These are phyloP conservation scores for Pythium rishiriense DNA, from an alignment of 352 stramenopile genomes.

Conservation along the genomic window DNA sequence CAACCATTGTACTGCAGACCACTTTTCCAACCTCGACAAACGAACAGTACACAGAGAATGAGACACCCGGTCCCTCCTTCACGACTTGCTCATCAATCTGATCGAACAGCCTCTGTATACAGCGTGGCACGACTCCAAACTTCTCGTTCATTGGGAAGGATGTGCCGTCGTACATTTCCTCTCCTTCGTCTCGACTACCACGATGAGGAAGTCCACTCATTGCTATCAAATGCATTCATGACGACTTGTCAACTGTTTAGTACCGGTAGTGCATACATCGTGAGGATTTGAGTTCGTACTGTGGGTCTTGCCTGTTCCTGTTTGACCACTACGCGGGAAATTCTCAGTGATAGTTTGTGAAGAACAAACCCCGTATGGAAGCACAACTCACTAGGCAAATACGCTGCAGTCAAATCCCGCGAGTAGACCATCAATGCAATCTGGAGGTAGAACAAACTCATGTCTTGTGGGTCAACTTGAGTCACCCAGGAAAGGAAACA, in stretches of 20 bases:
- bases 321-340: conserved; percentile 46
- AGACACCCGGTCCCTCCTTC: conserved; percentile 17
- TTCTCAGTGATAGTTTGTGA: neutral
- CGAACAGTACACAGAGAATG: conserved; percentile 61
- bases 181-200: neutral
- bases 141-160: conserved; percentile 28
- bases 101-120: conserved; percentile 55
- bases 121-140: conserved; percentile 58
- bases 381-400: conserved; percentile 60
- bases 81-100: conserved; percentile 35
- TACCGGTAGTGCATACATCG: neutral
- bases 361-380: neutral
- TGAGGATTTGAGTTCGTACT: conserved; percentile 33
- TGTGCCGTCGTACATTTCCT: conserved; percentile 17
- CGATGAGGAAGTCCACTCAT: conserved; percentile 52
- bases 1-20: neutral
- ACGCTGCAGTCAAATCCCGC: conserved; percentile 72
- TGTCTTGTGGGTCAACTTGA: no score
- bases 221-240: conserved; percentile 32
- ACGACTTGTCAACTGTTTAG: neutral
- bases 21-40: conserved; percentile 53
- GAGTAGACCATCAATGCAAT: conserved; percentile 60
- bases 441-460: conserved; percentile 30
- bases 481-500: no score
- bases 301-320: conserved; percentile 66